Base-by-base conservation (phyloP, 805 yeast species). In the Cyberlindnera saturnus region DNA sequence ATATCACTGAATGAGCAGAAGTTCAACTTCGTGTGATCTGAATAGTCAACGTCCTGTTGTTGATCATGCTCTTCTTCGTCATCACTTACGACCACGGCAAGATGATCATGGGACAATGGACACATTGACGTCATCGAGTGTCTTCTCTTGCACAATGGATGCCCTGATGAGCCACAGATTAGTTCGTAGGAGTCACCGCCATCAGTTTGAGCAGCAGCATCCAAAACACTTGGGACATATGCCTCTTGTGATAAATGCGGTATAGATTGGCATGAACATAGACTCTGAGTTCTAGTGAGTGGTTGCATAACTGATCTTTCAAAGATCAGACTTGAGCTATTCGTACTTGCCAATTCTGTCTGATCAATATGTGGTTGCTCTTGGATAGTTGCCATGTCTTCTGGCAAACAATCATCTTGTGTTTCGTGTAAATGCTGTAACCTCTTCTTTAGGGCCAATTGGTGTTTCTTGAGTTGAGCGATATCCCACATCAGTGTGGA, bases 1-100 rank as follows among this genome's bases (percentile, higher is more conserved):
- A 57, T 13, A 32, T 57, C 60, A 5, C 56, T 56, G 46, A 55
- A 57, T 1, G 59, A 49, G 17, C 55, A 49, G 35, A 57, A 57
- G 41, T 57, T 57, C 30, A 57, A 46, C 32, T 44, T 50, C 14
- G 52, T 50, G 3, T 44, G 45, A 34, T 57, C 61, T 9, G 59
- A 49, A 36, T 49, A 51, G 34, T 57, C 60, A 16, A 54, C 40
- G 13, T 39, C 46, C 29, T 35, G 29, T 8, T 33, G 17, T 8
- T 33, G 17, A 14, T 35, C 32, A 28, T 14, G 32, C 18, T 40
- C 41, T 6, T 34, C 45, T 18, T 39, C 40, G 17, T n/a, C 32
- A 10, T 23, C 39, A n/a, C 17, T 15, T 6, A 19, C 5, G 28
- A 19, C 29, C 7, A 20, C 29, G 3, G 14, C 29, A 11, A 33